A percentile compares a stretch with the other conserved stretches of the same genome.
Evolutionary conservation across 2,329 filamentous ascomycete species (phyloP).

Genomic region (Alternaria triticimaculans): DNA sequence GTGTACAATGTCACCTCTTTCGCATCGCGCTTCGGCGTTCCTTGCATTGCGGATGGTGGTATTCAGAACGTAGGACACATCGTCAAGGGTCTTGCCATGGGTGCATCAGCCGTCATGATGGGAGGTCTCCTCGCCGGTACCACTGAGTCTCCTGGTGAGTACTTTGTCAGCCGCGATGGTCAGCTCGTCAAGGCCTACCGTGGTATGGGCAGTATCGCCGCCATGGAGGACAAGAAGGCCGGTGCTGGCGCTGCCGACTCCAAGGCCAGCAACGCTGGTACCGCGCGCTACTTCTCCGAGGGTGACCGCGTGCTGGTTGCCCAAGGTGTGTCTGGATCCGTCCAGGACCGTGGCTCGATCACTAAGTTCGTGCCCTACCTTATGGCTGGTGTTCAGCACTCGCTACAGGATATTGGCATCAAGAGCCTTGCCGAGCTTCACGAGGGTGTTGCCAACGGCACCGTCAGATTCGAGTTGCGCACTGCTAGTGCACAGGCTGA

Average conservation of each 20-base stretch:
- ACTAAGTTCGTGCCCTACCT: conserved; percentile 97
- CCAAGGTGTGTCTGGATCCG: conserved; percentile 90
- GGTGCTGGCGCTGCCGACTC: conserved; percentile 73
- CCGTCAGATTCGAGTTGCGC: conserved; percentile 89
- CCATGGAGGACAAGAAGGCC: conserved; percentile 99
- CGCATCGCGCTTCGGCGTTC: conserved; percentile 90
- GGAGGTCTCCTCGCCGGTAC: conserved; percentile 96
- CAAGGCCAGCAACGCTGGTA: conserved; percentile 85
- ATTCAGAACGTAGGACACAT: conserved; percentile 99
- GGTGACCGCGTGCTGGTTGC: conserved; percentile 93
- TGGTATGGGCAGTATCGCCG: conserved; percentile 98
- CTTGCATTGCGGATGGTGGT: conserved; percentile 96
- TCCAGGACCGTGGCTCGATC: conserved; percentile 83
- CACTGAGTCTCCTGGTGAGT: conserved; percentile 95
- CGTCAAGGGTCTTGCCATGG: conserved; percentile 94
- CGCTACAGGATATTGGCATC: conserved; percentile 91
- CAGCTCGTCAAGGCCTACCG: conserved; percentile 99
- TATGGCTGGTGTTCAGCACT: conserved; percentile 94
- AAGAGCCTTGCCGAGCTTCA: conserved; percentile 81
- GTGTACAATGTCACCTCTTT: conserved; percentile 91
- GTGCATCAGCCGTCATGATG: conserved; percentile 98
- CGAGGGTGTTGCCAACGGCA: conserved; percentile 73
- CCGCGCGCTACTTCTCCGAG: conserved; percentile 97
- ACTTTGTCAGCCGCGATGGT: conserved; percentile 93
- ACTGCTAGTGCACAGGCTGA: conserved; percentile 95